Percentiles rank a stretch among this genome's conserved stretches.
Evolutionary conservation across 1,284 basidiomycete genomes (phyloP).

Genomic region (Amylostereum chailletii): DNA sequence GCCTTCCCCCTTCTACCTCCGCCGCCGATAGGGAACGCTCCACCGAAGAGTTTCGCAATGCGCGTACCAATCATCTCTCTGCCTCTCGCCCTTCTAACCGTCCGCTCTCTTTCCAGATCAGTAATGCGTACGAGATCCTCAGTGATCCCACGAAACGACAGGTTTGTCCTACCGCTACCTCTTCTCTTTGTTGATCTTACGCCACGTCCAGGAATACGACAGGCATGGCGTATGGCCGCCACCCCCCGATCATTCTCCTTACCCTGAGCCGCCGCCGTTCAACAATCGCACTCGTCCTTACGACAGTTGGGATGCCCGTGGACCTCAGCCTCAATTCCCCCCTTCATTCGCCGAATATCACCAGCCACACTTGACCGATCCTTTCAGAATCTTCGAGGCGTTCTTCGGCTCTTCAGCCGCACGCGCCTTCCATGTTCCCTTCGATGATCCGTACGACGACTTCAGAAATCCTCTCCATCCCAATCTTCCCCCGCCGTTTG

Average conservation of each 20-base stretch:
- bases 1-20: constrained; percentile 27
- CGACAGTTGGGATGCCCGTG: constrained; percentile 8
- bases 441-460: too few relatives aligned
- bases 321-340: constrained; percentile 23
- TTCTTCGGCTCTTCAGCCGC: constrained; percentile 41
- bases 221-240: constrained; percentile 64
- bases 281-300: not conserved
- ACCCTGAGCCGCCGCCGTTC: constrained; percentile 14
- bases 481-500: constrained; percentile 11
- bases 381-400: constrained; percentile 61
- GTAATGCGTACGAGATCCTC: constrained; percentile 44
- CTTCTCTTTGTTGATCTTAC: not conserved
- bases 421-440: constrained; percentile 12
- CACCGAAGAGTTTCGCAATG: constrained; percentile 38
- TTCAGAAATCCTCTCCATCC: constrained; percentile 18
- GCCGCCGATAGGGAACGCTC: constrained; percentile 29
- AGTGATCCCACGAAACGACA: constrained; percentile 31
- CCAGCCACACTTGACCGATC: constrained; percentile 49
- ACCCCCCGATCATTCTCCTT: constrained; percentile 26
- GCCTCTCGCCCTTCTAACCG: not conserved
- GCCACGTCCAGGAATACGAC: constrained; percentile 48
- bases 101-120: constrained; percentile 24
- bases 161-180: constrained; percentile 16
- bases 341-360: constrained; percentile 22
- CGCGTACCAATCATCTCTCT: constrained; percentile 9